Base-by-base conservation (phyloP, 2,329 filamentous ascomycete species). In the Pseudocercospora fijiensis region DNA sequence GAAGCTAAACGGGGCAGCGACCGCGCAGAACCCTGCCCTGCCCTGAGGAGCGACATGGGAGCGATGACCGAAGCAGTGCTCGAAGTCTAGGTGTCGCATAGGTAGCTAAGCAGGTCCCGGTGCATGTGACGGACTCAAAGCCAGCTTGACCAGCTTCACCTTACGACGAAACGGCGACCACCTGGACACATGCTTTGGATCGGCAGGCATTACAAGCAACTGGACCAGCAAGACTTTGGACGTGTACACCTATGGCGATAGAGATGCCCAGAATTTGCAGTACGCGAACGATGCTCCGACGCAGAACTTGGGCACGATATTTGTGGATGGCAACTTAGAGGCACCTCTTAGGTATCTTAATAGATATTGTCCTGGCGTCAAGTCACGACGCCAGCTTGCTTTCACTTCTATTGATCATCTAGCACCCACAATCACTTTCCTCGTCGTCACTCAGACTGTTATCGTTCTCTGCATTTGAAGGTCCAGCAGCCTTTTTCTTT, bases 201-300 rank as follows among this genome's bases (percentile, higher is more conserved):
- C 33, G 1, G 64, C 61, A 9, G 61, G 76, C 0, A 73, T 77
- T 41, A 75, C 75, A 0, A 57, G 33, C 13, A 71, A 74, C 52
- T 77, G 76, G 76, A 61, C 75, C 1, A 56, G 64, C 26, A 77
- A 77, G 73, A 77, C 75, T 5, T 57, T 74, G 57, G 76, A 78
- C 67, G 76, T 77, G 7, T 78, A 76, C 62, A 74, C 8, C 2
- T 30, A 76, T 73, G 75, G 74, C 16, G 76, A 78, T 65, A 75
- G 74, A 30, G 74, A 74, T 18, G 58, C 62, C 9, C 67, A 70
- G 65, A 74, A 77, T 60, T 60, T 76, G 22, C 64, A 67, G 26
- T 77, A 77, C 47, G 61, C 70, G 1, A 56, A 6, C 4, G 70
- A 72, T 16, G 18, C 69, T n/a, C 45, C 62, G 5, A 75, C 73